Conservation (phyloP, 192 early-diverging fungal species). For the Dimargaris cristalligena region DNA sequence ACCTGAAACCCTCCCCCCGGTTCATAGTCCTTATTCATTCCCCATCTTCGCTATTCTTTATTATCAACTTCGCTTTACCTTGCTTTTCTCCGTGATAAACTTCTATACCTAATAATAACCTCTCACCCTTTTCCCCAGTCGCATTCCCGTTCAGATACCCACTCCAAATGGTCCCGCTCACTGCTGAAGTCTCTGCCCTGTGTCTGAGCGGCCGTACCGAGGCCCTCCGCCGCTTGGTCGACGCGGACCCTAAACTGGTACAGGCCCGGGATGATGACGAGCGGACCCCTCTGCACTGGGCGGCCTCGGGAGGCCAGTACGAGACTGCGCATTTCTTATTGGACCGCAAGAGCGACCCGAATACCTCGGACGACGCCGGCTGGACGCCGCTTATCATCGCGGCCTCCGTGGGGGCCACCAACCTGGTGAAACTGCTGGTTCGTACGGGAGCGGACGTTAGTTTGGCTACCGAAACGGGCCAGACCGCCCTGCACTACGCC, state of each 20-base stretch:
- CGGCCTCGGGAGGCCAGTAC: neutral
- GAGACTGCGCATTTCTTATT: neutral
- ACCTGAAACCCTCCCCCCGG: no score
- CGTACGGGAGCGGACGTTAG: slow-evolving; percentile 24
- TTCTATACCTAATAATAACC: no score
- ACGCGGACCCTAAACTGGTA: neutral
- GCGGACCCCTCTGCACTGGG: slow-evolving; percentile 5
- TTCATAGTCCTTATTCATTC: no score
- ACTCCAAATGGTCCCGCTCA: no score
- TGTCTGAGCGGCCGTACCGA: neutral
- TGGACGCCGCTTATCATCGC: slow-evolving; percentile 27
- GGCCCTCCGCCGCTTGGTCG: neutral
- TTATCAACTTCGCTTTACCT: no score
- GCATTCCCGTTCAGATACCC: no score
- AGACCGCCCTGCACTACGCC: slow-evolving; percentile 36
- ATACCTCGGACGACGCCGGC: slow-evolving; percentile 12
- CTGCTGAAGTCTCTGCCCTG: no score
- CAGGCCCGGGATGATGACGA: neutral
- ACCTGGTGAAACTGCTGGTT: slow-evolving; percentile 16
- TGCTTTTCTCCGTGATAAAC: no score
- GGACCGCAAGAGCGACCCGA: neutral
- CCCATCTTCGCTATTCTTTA: no score
- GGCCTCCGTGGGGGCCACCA: slow-evolving; percentile 17
- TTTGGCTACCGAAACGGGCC: slow-evolving; percentile 17
- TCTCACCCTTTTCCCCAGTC: no score